Base-by-base conservation (phyloP, 331 rosid genomes). In the Quercus lobata region DNA sequence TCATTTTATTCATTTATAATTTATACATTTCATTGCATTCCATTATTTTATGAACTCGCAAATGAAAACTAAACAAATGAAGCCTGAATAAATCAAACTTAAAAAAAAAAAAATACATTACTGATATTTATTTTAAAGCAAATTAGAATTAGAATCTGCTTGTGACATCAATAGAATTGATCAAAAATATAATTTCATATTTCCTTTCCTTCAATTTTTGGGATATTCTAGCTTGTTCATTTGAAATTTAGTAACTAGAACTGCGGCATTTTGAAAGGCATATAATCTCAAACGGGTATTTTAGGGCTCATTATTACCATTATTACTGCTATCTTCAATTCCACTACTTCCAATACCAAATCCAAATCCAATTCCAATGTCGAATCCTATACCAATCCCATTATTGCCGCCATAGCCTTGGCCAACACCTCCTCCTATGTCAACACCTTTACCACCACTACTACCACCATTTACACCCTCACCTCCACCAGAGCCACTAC, bases 351-450 rank as follows among this genome's bases (percentile, higher is more conserved):
- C 32, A 24, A 60, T 11, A 22, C 66, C 32, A 60, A 60, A 60
- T 5, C 66, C 66, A 22, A 60, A 10, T 60, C 66, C 66, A 22
- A 60, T 24, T 14, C 89, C 91, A 35, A 87, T 80, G 0, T 91
- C 93, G 14, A 86, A 35, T 4, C 91, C 93, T 76, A 90, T 86
- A 12, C 91, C 93, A 7, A 90, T 70, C 17, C 91, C 91, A 17
- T 86, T 57, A 9, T 90, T 88, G 49, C 86, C 71, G 0, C 86
- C 90, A 73, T 27, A 25, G 22, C 63, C 69, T 6, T 61, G 41
- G 14, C 63, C 62, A 21, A n/a, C 71, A 2, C 75, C 63, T 2
- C 22, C 57, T 29, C 73, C 69, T 21, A 8, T 29, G 5, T n/a
- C 29, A 6, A 37, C 35, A 4, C 66, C 77, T 16, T 29, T 73